phyloP scores from a whole-genome alignment of 2,329 filamentous ascomycete genomes.

The Colletotrichum simmondsii region DNA sequence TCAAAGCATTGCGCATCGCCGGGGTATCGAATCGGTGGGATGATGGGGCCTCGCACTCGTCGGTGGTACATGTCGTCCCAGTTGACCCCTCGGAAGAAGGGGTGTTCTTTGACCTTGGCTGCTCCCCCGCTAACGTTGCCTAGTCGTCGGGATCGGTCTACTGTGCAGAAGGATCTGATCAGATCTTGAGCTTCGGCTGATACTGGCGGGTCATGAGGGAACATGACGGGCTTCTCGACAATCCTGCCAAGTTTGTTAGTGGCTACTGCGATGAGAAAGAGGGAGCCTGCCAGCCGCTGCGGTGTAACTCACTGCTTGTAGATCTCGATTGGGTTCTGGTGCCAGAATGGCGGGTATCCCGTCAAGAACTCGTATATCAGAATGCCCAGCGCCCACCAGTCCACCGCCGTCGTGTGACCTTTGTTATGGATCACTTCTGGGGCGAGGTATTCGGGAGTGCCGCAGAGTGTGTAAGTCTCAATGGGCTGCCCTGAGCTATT shows the following conservation, averaged over 20 bases:
- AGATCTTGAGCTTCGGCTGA: slow-evolving; percentile 78
- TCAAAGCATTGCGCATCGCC: slow-evolving; percentile 87
- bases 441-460: slow-evolving; percentile 85
- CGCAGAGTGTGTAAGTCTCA: slow-evolving; percentile 86
- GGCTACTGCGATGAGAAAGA: not conserved
- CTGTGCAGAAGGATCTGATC: slow-evolving; percentile 80
- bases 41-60: slow-evolving; percentile 75
- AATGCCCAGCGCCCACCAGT: slow-evolving; percentile 90
- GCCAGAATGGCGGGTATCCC: slow-evolving; percentile 88
- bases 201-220: slow-evolving; percentile 74
- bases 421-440: slow-evolving; percentile 88
- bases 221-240: slow-evolving; percentile 80
- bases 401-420: slow-evolving; percentile 79
- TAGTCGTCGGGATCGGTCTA: slow-evolving; percentile 80
- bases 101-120: slow-evolving; percentile 76
- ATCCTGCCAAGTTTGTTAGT: slow-evolving; percentile 64
- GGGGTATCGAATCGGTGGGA: slow-evolving; percentile 77
- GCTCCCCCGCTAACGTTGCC: slow-evolving; percentile 84
- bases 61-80: slow-evolving; percentile 79
- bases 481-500: slow-evolving; percentile 59
- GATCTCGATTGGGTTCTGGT: slow-evolving; percentile 87
- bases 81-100: slow-evolving; percentile 78
- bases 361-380: slow-evolving; percentile 87
- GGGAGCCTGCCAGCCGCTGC: not conserved
- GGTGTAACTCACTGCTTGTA: slow-evolving; percentile 74